These are phyloP conservation scores for Neonectria punicea DNA, from an alignment of 2,329 filamentous ascomycete genomes.

Conservation along the genomic window DNA sequence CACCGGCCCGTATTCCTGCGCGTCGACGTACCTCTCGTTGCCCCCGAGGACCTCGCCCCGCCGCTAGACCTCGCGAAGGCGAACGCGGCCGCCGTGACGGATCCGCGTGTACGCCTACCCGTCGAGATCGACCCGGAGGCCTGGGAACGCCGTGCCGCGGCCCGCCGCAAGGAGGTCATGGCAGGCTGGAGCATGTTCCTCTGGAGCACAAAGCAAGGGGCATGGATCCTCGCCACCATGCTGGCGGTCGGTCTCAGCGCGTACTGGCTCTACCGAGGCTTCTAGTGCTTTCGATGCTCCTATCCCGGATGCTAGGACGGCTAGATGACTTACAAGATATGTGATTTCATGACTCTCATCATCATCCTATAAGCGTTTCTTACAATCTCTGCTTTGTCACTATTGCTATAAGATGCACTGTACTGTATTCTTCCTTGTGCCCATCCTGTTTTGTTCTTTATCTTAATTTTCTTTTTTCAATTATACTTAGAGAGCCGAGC, in stretches of 20 bases:
- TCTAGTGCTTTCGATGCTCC: constrained; percentile 6
- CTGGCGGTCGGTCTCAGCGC: constrained; percentile 54
- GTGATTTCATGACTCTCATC: neutral
- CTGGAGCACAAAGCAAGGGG: constrained; percentile 64
- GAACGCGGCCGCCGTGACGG: constrained; percentile 41
- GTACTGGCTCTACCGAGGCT: constrained; percentile 55
- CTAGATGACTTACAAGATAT: neutral
- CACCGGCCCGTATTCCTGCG: constrained; percentile 86
- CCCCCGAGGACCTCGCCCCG: constrained; percentile 52
- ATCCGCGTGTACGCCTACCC: constrained; percentile 59
- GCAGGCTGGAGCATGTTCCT: constrained; percentile 66
- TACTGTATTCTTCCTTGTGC: neutral
- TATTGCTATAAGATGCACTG: neutral
- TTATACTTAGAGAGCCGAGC: constrained; percentile 20
- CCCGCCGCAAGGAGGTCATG: constrained; percentile 57
- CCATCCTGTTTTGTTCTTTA: neutral
- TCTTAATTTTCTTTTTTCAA: neutral
- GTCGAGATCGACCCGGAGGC: constrained; percentile 65
- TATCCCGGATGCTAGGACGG: neutral
- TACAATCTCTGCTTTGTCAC: neutral
- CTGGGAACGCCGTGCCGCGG: constrained; percentile 62
- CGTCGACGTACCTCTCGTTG: constrained; percentile 70
- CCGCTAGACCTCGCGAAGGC: constrained; percentile 36
- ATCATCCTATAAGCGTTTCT: neutral
- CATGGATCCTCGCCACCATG: constrained; percentile 56